Percentiles rank a stretch among this genome's conserved stretches.
Evolutionary conservation across 306 rosid genomes (phyloP).

Genomic region (Rosa rugosa): DNA sequence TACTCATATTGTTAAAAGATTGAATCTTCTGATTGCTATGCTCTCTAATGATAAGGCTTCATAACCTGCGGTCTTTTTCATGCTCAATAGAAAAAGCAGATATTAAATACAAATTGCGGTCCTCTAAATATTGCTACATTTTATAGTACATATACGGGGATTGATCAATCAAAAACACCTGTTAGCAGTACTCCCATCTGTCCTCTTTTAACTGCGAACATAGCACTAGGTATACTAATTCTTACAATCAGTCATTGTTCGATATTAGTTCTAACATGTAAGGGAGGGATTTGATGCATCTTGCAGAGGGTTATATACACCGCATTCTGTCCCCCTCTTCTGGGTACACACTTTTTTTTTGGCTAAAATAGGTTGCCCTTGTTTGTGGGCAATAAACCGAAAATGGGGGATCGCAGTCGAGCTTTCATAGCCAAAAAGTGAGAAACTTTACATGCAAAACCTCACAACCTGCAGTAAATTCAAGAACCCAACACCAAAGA

Average conservation of each 20-base stretch:
- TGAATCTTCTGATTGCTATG: neutral
- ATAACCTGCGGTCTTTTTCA: neutral
- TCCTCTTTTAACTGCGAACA: neutral
- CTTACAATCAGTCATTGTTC: neutral
- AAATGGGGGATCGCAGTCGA: neutral
- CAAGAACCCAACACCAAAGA: neutral
- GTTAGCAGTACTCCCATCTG: neutral
- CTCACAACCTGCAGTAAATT: neutral
- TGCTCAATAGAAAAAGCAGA: neutral
- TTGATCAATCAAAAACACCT: neutral
- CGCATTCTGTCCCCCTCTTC: neutral
- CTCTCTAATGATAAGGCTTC: neutral
- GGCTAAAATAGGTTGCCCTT: neutral
- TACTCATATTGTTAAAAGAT: neutral
- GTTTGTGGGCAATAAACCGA: neutral
- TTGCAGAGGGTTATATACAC: neutral
- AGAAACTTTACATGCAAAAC: neutral
- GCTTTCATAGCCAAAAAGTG: neutral
- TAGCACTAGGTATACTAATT: neutral
- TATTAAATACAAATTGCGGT: too few relatives aligned
- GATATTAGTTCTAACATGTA: neutral
- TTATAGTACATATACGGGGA: neutral
- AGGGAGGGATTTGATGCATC: neutral
- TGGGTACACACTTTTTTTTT: neutral
- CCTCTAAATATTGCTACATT: neutral